Percentiles rank a stretch among this genome's conserved stretches.
These are phyloP conservation scores for Sporothrix globosa DNA, from an alignment of 2,329 filamentous ascomycete species.

Conservation along the genomic window DNA sequence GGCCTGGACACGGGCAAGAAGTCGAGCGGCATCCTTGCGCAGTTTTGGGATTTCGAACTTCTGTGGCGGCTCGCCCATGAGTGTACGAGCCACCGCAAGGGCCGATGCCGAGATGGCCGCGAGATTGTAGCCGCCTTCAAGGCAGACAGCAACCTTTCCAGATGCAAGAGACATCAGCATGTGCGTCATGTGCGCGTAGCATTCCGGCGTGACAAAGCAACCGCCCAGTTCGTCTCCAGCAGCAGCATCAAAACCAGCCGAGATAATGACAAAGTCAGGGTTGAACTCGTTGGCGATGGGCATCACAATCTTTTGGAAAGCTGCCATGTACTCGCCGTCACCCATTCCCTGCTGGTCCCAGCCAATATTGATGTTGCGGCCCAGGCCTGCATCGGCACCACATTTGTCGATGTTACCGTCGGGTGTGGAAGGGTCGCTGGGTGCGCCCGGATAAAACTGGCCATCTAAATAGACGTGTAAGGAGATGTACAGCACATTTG, in stretches of 20 bases:
- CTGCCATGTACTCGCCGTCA: slow-evolving; percentile 94
- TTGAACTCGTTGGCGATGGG: slow-evolving; percentile 92
- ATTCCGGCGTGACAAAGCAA: slow-evolving; percentile 86
- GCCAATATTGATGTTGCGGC: slow-evolving; percentile 68
- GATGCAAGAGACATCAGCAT: slow-evolving; percentile 96
- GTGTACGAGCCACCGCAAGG: slow-evolving; percentile 82
- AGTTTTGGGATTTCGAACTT: slow-evolving; percentile 60
- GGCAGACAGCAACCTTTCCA: slow-evolving; percentile 86
- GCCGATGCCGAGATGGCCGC: slow-evolving; percentile 90
- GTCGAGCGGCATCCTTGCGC: slow-evolving; percentile 59
- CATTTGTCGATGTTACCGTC: slow-evolving; percentile 66
- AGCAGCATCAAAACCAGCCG: slow-evolving; percentile 93
- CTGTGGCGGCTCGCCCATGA: slow-evolving; percentile 92
- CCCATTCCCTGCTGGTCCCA: slow-evolving; percentile 80
- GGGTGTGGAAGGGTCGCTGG: slow-evolving; percentile 59
- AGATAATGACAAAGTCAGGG: slow-evolving; percentile 92
- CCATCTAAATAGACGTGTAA: slow-evolving; percentile 86
- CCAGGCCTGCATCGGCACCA: slow-evolving; percentile 58
- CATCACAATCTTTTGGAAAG: slow-evolving; percentile 96
- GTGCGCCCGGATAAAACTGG: slow-evolving; percentile 77
- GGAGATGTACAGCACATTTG: slow-evolving; percentile 94
- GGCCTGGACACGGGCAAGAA: slow-evolving; percentile 62
- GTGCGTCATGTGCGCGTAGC: slow-evolving; percentile 98
- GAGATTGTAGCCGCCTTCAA: slow-evolving; percentile 96
- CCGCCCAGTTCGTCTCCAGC: slow-evolving; percentile 90